A percentile compares a stretch with the other conserved stretches of the same genome.
These are phyloP conservation scores for Pelargonium myrrhifolium DNA, from an alignment of 441 rosid genomes.

Conservation along the genomic window DNA sequence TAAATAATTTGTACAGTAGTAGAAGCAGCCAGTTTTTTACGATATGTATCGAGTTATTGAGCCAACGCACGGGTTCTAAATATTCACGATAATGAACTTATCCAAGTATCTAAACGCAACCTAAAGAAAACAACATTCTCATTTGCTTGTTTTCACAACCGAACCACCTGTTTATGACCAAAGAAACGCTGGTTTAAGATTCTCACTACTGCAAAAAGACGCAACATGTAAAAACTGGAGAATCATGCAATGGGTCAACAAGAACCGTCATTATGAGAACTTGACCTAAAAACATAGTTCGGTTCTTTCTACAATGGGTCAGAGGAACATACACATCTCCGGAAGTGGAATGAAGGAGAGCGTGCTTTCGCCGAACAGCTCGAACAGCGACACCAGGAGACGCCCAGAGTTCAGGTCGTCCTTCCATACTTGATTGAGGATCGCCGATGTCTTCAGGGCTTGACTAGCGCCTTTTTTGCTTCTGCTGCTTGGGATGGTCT, in stretches of 20 bases:
- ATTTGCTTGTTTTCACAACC: too few species aligned
- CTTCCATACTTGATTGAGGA: constrained; percentile 63
- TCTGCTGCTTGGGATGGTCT: constrained; percentile 21
- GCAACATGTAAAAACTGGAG: too few species aligned
- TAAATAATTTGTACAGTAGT: too few species aligned
- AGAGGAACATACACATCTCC: constrained; percentile 67
- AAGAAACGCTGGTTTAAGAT: too few species aligned
- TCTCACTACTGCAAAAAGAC: too few species aligned
- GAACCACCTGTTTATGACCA: too few species aligned
- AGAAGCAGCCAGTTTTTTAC: too few species aligned
- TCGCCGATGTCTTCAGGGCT: constrained; percentile 38
- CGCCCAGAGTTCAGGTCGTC: constrained; percentile 67
- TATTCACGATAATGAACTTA: too few species aligned
- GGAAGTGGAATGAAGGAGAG: constrained; percentile 74
- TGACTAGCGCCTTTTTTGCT: constrained; percentile 23
- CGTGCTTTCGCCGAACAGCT: constrained; percentile 64
- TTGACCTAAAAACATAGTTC: neutral
- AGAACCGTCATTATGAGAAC: neutral
- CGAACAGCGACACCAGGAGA: constrained; percentile 60
- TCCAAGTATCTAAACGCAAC: too few species aligned
- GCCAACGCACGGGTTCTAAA: too few species aligned
- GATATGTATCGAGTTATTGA: too few species aligned
- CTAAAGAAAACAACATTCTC: too few species aligned
- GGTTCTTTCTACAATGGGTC: constrained; percentile 20
- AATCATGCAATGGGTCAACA: neutral